Conservation (phyloP, 371 early-diverging fungal genomes). For the Circinella umbellata region DNA sequence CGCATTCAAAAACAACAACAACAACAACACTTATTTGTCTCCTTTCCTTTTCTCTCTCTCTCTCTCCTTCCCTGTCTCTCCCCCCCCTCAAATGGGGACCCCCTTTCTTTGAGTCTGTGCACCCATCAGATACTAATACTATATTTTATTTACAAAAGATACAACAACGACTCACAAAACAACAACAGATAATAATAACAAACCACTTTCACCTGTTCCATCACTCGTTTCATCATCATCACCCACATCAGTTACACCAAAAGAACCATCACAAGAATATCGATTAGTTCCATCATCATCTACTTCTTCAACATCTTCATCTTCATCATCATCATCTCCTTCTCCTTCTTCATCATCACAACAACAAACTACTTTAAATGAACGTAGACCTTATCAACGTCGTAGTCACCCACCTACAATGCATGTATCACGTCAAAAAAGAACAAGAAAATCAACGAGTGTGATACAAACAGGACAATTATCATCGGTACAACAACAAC, state of each 20-base stretch:
- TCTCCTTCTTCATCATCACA: neutral
- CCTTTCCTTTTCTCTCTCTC: neutral
- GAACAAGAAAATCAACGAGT: neutral
- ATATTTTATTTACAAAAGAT: neutral
- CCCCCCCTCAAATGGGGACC: neutral
- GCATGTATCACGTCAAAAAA: conserved; percentile 7
- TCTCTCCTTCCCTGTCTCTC: neutral
- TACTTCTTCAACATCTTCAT: conserved; percentile 7
- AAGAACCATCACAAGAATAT: neutral
- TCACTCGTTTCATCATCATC: conserved; percentile 22
- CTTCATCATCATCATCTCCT: neutral
- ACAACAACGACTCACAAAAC: neutral
- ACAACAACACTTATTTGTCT: too few relatives aligned
- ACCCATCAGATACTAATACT: neutral
- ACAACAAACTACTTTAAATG: neutral
- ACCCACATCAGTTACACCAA: conserved; percentile 6
- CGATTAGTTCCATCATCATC: conserved; percentile 12
- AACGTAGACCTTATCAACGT: conserved; percentile 4
- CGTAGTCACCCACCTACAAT: conserved; percentile 8
- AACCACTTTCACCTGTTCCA: conserved; percentile 24
- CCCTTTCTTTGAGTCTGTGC: neutral
- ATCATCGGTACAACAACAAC: neutral
- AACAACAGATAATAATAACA: neutral
- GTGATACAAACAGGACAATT: conserved; percentile 4
- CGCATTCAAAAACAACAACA: neutral